These are phyloP conservation scores for Prunus padus DNA, from an alignment of 306 rosid genomes.

Conservation along the genomic window DNA sequence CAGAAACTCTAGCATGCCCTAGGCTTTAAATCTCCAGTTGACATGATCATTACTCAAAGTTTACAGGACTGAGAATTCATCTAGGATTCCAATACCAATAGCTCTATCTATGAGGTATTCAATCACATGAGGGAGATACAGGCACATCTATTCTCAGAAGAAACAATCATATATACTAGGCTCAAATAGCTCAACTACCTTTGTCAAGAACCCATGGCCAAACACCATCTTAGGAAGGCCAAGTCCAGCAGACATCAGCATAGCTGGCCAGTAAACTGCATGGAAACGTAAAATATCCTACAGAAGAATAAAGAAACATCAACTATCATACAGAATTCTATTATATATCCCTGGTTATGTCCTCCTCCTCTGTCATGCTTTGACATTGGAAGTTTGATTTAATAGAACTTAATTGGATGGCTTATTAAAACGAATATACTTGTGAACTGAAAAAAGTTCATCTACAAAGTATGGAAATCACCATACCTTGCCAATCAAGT, in stretches of 20 bases:
- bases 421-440: background rate
- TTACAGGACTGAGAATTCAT: background rate
- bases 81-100: conserved; percentile 10
- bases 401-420: background rate
- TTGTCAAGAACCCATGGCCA: conserved; percentile 97
- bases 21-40: background rate
- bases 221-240: conserved; percentile 89
- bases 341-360: background rate
- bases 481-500: conserved; percentile 93
- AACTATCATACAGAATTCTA: conserved; percentile 1
- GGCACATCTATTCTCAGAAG: conserved; percentile 17
- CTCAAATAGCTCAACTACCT: conserved; percentile 56
- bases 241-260: conserved; percentile 94
- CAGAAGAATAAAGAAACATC: conserved; percentile 22
- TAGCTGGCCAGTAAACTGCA: conserved; percentile 99
- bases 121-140: background rate
- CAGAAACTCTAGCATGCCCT: conserved; percentile 2
- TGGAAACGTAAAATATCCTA: conserved; percentile 96
- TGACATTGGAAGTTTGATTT: background rate
- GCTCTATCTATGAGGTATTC: conserved; percentile 17
- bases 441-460: background rate
- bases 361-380: background rate
- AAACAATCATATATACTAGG: conserved; percentile 22
- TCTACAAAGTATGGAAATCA: background rate
- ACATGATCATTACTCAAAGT: background rate